phyloP scores from a whole-genome alignment of 371 early-diverging fungal species.

The Saksenaea vasiformis region DNA sequence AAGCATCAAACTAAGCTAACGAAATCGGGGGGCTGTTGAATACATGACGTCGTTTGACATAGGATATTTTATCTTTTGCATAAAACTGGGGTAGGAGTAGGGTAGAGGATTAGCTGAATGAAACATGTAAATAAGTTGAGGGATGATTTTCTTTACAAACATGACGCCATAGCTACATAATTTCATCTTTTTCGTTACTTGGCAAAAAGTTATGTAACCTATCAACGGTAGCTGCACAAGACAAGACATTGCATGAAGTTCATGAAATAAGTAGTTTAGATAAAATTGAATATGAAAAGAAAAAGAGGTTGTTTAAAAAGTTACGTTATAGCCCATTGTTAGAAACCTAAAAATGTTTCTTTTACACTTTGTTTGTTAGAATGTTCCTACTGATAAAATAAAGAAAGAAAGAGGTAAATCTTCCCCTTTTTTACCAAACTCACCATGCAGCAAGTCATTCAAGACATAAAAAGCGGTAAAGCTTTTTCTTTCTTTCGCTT shows the following conservation, averaged over 20 bases:
- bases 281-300: too few relatives aligned
- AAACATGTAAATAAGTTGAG: neutral
- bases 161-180: neutral
- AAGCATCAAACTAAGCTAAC: neutral
- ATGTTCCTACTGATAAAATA: neutral
- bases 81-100: neutral
- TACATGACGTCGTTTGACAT: neutral
- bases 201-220: too few relatives aligned
- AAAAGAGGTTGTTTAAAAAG: too few relatives aligned
- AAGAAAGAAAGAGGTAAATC: neutral
- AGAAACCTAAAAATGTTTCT: neutral
- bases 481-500: neutral
- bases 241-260: too few relatives aligned
- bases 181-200: too few relatives aligned
- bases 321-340: constrained; percentile 1
- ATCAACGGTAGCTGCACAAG: too few relatives aligned
- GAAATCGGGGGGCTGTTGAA: neutral
- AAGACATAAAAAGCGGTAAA: neutral
- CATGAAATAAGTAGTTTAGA: too few relatives aligned
- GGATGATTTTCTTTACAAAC: neutral
- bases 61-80: neutral
- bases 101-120: neutral
- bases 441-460: neutral
- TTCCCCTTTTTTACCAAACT: constrained; percentile 2
- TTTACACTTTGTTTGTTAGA: neutral